Percentiles rank a stretch among this genome's conserved stretches.
Evolutionary conservation across 164 flowering plant genomes (phyloP).

Genomic region (Kalanchoe fedtschenkoi): DNA sequence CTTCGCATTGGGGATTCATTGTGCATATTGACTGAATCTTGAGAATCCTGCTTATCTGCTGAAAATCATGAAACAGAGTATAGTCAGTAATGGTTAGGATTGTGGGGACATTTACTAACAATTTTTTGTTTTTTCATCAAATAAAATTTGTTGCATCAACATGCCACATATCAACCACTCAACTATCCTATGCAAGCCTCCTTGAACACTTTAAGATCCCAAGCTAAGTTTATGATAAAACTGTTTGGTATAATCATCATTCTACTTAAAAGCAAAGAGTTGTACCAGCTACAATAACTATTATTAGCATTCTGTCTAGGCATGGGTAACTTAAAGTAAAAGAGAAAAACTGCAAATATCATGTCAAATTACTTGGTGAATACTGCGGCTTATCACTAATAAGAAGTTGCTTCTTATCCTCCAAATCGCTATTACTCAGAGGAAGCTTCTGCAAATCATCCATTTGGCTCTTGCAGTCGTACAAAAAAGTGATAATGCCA

Average conservation of each 20-base stretch:
- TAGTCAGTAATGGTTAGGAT: too few species aligned
- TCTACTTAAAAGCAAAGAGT: neutral
- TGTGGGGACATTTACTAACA: neutral
- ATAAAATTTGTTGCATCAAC: too few species aligned
- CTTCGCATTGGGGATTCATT: neutral
- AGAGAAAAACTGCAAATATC: neutral
- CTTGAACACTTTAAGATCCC: too few species aligned
- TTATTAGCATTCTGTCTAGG: too few species aligned
- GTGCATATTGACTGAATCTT: neutral
- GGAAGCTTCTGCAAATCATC: constrained; percentile 9
- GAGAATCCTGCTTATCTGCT: neutral
- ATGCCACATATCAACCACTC: too few species aligned
- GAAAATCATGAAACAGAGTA: too few species aligned
- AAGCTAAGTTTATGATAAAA: too few species aligned
- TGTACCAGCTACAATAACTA: too few species aligned
- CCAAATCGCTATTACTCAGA: neutral
- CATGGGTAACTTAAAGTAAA: neutral
- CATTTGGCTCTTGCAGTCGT: constrained; percentile 4
- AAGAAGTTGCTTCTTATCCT: neutral
- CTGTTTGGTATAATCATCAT: too few species aligned
- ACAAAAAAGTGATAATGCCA: constrained; percentile 12
- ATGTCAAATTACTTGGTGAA: neutral
- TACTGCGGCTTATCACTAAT: neutral
- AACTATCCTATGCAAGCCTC: too few species aligned
- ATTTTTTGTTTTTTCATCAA: too few species aligned